These are phyloP conservation scores for Marasmius fiardii DNA, from an alignment of 1,284 basidiomycete genomes.

Conservation along the genomic window DNA sequence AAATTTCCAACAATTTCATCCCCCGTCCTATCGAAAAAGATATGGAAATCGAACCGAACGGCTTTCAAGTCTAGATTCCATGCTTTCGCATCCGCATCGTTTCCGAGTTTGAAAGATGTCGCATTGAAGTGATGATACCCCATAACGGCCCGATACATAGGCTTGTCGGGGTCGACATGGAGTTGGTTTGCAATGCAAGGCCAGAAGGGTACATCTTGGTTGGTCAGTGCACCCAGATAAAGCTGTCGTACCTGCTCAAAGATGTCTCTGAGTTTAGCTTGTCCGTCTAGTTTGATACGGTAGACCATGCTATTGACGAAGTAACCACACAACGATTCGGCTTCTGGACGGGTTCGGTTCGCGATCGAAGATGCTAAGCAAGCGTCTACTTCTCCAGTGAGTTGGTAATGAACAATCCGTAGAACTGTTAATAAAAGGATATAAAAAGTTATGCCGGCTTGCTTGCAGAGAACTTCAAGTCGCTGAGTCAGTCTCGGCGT, in stretches of 20 bases:
- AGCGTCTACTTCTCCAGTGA: background rate
- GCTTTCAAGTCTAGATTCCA: slow-evolving; percentile 2
- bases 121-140: background rate
- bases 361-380: background rate
- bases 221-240: background rate
- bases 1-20: background rate
- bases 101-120: background rate
- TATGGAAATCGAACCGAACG: background rate
- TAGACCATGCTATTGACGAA: slow-evolving; percentile 2
- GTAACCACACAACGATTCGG: background rate
- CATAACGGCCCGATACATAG: background rate
- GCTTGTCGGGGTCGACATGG: background rate
- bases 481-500: background rate
- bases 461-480: slow-evolving; percentile 1
- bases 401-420: background rate
- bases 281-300: background rate
- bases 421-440: background rate
- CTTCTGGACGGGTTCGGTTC: slow-evolving; percentile 1
- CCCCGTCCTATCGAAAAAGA: background rate
- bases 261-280: background rate
- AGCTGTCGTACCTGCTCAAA: background rate
- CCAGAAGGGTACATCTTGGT: slow-evolving; percentile 4
- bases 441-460: background rate
- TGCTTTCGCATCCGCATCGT: background rate
- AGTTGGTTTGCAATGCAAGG: background rate